Percentiles rank a stretch among this genome's conserved stretches.
phyloP scores from a whole-genome alignment of 441 rosid species.

The Brassica balearica region DNA sequence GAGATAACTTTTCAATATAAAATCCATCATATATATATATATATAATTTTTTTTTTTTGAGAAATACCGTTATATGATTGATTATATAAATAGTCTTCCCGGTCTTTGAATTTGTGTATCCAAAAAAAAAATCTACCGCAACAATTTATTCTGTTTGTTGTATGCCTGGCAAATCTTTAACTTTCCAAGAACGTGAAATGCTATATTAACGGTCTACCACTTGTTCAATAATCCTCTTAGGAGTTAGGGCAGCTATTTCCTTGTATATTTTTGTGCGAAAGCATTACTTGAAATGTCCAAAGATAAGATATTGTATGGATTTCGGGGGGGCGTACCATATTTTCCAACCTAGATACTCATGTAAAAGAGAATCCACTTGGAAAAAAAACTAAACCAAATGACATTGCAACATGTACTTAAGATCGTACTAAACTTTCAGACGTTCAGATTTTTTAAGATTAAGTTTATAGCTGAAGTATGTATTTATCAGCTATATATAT shows the following conservation, averaged over 20 bases:
- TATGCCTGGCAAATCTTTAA: conserved; percentile 9
- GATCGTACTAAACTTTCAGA: conserved; percentile 30
- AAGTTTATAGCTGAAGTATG: background rate
- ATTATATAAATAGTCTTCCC: background rate
- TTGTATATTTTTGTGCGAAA: background rate
- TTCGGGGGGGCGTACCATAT: conserved; percentile 14
- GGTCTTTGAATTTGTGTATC: background rate
- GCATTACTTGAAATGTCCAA: conserved; percentile 28
- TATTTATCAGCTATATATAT: background rate
- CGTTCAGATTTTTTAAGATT: background rate
- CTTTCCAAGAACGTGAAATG: conserved; percentile 32
- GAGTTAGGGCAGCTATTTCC: conserved; percentile 24
- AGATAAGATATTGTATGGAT: conserved; percentile 26
- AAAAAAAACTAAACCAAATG: conserved; percentile 6
- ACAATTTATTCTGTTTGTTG: conserved; percentile 22
- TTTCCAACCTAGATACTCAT: no score
- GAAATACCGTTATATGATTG: background rate
- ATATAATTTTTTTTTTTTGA: no score
- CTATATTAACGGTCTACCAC: conserved; percentile 32
- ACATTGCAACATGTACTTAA: conserved; percentile 29
- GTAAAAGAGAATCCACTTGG: conserved; percentile 26
- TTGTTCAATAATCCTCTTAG: conserved; percentile 34
- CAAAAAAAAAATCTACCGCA: conserved; percentile 23
- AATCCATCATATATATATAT: background rate
- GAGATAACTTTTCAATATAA: background rate